phyloP scores from a whole-genome alignment of 768 basidiomycete genomes.

The Rhodotorula toruloides region DNA sequence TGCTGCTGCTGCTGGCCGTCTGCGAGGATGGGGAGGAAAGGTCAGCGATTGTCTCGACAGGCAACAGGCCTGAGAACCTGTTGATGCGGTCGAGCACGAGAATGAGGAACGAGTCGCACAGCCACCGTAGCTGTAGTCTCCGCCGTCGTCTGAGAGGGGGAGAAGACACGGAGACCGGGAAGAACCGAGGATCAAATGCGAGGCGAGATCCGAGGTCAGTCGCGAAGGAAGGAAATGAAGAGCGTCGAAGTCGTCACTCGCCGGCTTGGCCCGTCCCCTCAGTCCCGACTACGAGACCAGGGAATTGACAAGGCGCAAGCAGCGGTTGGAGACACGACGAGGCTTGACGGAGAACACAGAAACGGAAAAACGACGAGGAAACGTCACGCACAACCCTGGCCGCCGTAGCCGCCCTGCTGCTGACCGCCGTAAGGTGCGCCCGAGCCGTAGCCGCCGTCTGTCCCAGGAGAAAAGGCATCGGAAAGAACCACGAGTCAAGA shows the following conservation, averaged over 20 bases:
- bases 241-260: no score
- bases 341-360: background rate
- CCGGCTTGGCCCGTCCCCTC: no score
- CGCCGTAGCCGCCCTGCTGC: slow-evolving; percentile 40
- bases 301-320: no score
- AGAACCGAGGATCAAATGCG: background rate
- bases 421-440: slow-evolving; percentile 35
- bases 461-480: slow-evolving; percentile 3
- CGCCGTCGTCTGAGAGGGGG: slow-evolving; percentile 5
- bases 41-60: background rate
- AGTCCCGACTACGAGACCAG: no score
- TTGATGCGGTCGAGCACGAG: background rate
- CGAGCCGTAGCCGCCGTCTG: slow-evolving; percentile 33
- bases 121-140: slow-evolving; percentile 16
- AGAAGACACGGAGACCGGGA: background rate
- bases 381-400: slow-evolving; percentile 25
- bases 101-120: slow-evolving; percentile 9
- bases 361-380: background rate
- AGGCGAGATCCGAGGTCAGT: background rate
- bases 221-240: background rate
- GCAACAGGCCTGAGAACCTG: background rate
- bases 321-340: no score
- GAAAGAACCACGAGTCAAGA: background rate
- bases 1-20: slow-evolving; percentile 16
- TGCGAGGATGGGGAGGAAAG: background rate